A percentile compares a stretch with the other conserved stretches of the same genome.
Evolutionary conservation across 1,284 basidiomycete genomes (phyloP).

Genomic region (Afroboletus lepidellus): DNA sequence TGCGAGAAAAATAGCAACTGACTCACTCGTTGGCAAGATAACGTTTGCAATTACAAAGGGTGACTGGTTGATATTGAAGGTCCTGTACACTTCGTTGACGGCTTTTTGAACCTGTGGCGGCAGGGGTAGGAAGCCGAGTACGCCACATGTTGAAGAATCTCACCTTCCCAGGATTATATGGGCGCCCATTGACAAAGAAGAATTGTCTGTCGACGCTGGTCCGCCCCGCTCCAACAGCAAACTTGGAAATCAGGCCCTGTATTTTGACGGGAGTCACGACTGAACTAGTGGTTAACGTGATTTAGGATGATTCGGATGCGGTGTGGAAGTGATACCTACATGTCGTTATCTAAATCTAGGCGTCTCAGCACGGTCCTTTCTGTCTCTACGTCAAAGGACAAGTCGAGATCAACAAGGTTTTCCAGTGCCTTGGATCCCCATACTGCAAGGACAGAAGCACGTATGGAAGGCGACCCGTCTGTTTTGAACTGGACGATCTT

Average conservation of each 20-base stretch:
- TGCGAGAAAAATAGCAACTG: neutral
- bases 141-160: neutral
- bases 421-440: slow-evolving; percentile 86
- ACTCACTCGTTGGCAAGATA: slow-evolving; percentile 73
- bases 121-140: neutral
- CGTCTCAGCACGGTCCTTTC: slow-evolving; percentile 47
- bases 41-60: slow-evolving; percentile 89
- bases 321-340: slow-evolving; percentile 15
- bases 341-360: slow-evolving; percentile 13
- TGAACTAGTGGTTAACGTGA: slow-evolving; percentile 8
- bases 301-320: too few species aligned
- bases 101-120: slow-evolving; percentile 69
- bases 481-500: slow-evolving; percentile 76
- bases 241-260: slow-evolving; percentile 79
- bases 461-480: slow-evolving; percentile 60
- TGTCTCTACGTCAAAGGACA: slow-evolving; percentile 69
- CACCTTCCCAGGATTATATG: slow-evolving; percentile 80
- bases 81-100: slow-evolving; percentile 87
- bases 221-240: slow-evolving; percentile 69
- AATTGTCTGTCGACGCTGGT: slow-evolving; percentile 85
- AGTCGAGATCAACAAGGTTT: slow-evolving; percentile 69
- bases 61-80: slow-evolving; percentile 77
- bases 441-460: slow-evolving; percentile 70
- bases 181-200: slow-evolving; percentile 92
- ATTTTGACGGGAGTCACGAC: slow-evolving; percentile 52